Evolutionary conservation across 2,329 filamentous ascomycete species (phyloP).

Genomic region (Microdochium nivale): DNA sequence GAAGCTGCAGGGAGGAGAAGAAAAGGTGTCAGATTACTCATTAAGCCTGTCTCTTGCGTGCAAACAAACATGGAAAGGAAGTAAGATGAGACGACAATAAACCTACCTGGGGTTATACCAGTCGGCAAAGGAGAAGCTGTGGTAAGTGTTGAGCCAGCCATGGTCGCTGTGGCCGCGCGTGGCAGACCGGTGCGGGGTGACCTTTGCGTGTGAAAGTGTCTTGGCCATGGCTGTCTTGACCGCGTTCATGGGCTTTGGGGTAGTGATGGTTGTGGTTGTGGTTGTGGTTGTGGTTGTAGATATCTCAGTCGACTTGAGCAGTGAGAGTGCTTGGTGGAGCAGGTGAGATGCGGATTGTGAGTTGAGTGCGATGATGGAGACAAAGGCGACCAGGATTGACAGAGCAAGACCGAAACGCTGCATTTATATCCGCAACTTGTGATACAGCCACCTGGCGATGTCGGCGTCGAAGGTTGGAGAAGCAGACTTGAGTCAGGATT

Average conservation of each 20-base stretch:
- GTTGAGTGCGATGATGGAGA: slow-evolving; percentile 20
- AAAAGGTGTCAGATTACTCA: background rate
- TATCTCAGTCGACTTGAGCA: slow-evolving; percentile 1
- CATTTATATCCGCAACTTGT: slow-evolving; percentile 25
- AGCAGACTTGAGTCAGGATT: background rate
- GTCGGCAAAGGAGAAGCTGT: slow-evolving; percentile 76
- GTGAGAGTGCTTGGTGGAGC: slow-evolving; percentile 4
- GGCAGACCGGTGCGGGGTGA: slow-evolving; percentile 64
- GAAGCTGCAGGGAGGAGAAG: slow-evolving; percentile 24
- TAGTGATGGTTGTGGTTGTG: background rate
- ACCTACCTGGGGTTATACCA: slow-evolving; percentile 50
- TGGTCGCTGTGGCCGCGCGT: slow-evolving; percentile 71
- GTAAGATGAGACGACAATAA: too few species aligned
- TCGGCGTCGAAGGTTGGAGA: background rate
- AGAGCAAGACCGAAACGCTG: slow-evolving; percentile 12
- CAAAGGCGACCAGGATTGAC: slow-evolving; percentile 16
- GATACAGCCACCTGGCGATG: background rate
- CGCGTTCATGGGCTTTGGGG: slow-evolving; percentile 23
- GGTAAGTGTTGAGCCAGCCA: slow-evolving; percentile 81
- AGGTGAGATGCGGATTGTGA: slow-evolving; percentile 8
- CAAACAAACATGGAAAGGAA: too few species aligned
- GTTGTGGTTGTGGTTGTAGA: background rate
- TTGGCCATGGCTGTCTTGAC: slow-evolving; percentile 49
- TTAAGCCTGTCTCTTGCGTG: too few species aligned
- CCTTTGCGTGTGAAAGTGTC: slow-evolving; percentile 58